Base-by-base conservation (phyloP, 495 filamentous ascomycete genomes). In the Penicillium goetzii region DNA sequence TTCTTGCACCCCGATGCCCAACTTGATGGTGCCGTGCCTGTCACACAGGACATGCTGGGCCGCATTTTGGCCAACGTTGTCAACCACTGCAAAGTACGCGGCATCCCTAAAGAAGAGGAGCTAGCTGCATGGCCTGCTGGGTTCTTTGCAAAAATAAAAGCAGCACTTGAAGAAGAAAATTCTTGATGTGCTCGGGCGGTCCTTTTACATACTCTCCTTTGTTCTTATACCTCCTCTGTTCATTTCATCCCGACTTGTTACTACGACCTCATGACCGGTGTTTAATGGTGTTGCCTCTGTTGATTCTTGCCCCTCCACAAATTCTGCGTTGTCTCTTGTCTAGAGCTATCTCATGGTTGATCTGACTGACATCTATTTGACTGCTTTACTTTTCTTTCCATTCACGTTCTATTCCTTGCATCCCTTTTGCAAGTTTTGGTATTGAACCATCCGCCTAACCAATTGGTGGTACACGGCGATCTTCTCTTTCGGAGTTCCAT, bases 1-100 rank as follows among this genome's bases (percentile, higher is more conserved):
- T 98, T 96, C 73, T 71, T 98, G 55, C 89, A 95, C 67, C 95
- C 95, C 0, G 88, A 91, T 61, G 76, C 78, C 1, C 79, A 81
- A 19, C 76, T 82, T 4, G 86, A 88, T n/a, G 84, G 81, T 38
- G 84, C 86, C 14, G 80, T 96, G 5, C 85, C 88, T 12, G 87
- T 97, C 51, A 88, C 85, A 0, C 85, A 93, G 76, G 90, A 92
- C 58, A 80, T 96, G 64, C 81, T 97, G 7, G 84, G 83, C 14
- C 80, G 90, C 54, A 90, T 97, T 53, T 82, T 96, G 62, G 80
- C 84, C 61, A 92, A 89, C 59, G 91, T 96, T 15, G 87, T 92
- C 19, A 84, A 88, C 58, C 84, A 93, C 67, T 92, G 90, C 72
- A 80, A 84, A 61, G 89, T 86, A 45, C 83, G 80, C 21, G 83